Base-by-base conservation (phyloP, 352 stramenopile species). In the Thalassiosira delicatula region DNA sequence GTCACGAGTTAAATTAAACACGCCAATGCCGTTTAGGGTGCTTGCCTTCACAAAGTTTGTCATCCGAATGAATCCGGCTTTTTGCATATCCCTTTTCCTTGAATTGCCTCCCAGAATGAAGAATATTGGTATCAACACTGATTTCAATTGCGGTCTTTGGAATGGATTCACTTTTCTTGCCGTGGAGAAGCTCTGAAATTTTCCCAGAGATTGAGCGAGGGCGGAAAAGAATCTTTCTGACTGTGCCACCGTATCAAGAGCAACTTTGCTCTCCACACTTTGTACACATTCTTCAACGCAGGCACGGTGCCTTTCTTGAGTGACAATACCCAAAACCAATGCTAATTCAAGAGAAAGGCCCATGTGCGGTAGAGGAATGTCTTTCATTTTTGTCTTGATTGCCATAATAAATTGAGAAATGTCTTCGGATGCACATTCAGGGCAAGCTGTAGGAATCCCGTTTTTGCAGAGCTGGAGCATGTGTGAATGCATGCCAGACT, bases 51-150 rank as follows among this genome's bases (percentile, higher is more conserved):
- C 49, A 46, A 79, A 79, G n/a, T 79, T 32, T 1, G 49, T 72
- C 9, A 72, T 49, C 25, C 49, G 54, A 33, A 35, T 32, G 59
- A 79, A 79, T 3, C 71, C 71, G 61, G 54, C 19, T 49, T 61
- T 35, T 23, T 57, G 25, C 5, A 49, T 21, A 27, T 29, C 0
- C 54, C 67, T 56, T 29, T 65, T 71, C 33, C 72, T 72, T 30
- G 71, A 73, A 8, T 51, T 32, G 17, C 29, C 30, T 21, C 57
- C 57, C 21, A 72, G 21, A 0, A 79, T 40, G 25, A 71, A 79
- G 49, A 79, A 79, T 17, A 79, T 69, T 2, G 71, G 71, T 32
- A 79, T 32, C 19, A 79, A 32, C 19, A 33, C 49, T 40, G 71
- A 49, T 49, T 19, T 37, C 2, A 72, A 69, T 29, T 68, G 71